phyloP scores from a whole-genome alignment of 164 flowering plant species.

The Paratinospora sagittata region DNA sequence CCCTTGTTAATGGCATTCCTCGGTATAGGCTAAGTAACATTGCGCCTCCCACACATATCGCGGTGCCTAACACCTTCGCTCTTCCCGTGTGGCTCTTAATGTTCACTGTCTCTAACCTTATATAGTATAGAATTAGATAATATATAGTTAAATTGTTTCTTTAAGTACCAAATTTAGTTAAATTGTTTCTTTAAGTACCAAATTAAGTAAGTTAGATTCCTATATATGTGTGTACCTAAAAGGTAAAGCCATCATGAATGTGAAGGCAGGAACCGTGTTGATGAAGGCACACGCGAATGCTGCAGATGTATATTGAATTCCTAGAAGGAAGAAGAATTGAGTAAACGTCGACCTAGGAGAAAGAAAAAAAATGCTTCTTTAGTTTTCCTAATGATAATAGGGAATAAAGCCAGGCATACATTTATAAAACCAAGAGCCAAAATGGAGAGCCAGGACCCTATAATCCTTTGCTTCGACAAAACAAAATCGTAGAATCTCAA shows the following conservation, averaged over 20 bases:
- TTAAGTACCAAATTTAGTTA: background rate
- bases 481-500: background rate
- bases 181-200: too few species aligned
- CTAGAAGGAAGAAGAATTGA: conserved; percentile 62
- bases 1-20: conserved; percentile 45
- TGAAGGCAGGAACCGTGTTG: conserved; percentile 71
- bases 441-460: background rate
- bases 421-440: background rate
- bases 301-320: conserved; percentile 70
- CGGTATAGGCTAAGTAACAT: conserved; percentile 56
- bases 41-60: conserved; percentile 62
- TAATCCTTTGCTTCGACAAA: background rate
- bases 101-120: conserved; percentile 64
- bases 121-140: background rate
- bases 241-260: conserved; percentile 71
- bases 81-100: conserved; percentile 48
- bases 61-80: conserved; percentile 62
- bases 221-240: conserved; percentile 42
- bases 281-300: conserved; percentile 74
- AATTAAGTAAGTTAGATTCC: too few species aligned
- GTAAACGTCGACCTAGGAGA: conserved; percentile 58
- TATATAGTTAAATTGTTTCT: background rate
- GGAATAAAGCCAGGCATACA: background rate
- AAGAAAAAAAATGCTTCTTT: background rate
- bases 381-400: background rate